A percentile compares a stretch with the other conserved stretches of the same genome.
Conservation (phyloP, 495 filamentous ascomycete genomes). For the Polyplosphaeria fusca region DNA sequence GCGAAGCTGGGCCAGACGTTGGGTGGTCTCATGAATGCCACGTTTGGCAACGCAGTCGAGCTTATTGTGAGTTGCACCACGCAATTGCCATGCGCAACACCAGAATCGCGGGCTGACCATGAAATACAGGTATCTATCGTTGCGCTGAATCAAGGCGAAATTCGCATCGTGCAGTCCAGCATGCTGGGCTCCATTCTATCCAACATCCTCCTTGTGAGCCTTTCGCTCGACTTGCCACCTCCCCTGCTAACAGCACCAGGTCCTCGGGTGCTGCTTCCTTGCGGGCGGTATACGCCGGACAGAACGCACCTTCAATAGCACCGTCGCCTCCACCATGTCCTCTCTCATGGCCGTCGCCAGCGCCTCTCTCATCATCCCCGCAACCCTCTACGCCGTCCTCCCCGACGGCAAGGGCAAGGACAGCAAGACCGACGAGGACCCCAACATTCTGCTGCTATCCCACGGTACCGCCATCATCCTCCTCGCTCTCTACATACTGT, state of each 20-base stretch:
- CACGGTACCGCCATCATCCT: conserved; percentile 89
- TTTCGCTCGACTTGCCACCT: conserved; percentile 4
- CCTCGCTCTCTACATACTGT: conserved; percentile 81
- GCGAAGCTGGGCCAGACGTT: conserved; percentile 81
- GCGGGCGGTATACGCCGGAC: conserved; percentile 70
- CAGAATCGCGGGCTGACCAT: neutral
- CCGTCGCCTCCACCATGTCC: conserved; percentile 91
- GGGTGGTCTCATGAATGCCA: conserved; percentile 91
- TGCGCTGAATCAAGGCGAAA: conserved; percentile 77
- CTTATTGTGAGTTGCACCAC: conserved; percentile 67
- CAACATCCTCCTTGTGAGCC: conserved; percentile 78
- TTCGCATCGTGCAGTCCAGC: conserved; percentile 92
- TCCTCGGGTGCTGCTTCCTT: conserved; percentile 95
- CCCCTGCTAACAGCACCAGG: conserved; percentile 32
- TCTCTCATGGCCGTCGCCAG: conserved; percentile 91
- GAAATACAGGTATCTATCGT: conserved; percentile 79
- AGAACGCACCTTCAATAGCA: conserved; percentile 78
- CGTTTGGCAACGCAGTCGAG: conserved; percentile 97
- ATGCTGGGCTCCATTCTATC: conserved; percentile 98
- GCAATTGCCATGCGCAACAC: neutral
- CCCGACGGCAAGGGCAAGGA: conserved; percentile 36
- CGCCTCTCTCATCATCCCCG: conserved; percentile 90
- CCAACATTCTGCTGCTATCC: conserved; percentile 77
- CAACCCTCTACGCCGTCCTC: conserved; percentile 66
- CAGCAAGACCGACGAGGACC: conserved; percentile 46